These are phyloP conservation scores for Claviceps lovelessii DNA, from an alignment of 2,329 filamentous ascomycete genomes.

Conservation along the genomic window DNA sequence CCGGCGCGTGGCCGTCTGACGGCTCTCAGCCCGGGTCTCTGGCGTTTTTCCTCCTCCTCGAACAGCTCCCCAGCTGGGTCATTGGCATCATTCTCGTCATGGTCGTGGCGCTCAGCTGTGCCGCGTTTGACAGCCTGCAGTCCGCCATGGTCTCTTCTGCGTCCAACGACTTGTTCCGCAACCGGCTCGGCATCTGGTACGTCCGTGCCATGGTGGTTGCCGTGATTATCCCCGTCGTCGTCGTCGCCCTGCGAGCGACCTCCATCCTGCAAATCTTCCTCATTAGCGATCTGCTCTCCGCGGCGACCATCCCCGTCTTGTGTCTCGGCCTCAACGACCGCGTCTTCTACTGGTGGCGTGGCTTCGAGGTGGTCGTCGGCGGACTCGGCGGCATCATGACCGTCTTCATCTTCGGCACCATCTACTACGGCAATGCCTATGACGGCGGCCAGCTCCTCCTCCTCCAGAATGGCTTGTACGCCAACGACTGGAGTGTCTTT, in stretches of 20 bases:
- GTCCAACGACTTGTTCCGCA: slow-evolving; percentile 74
- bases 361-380: slow-evolving; percentile 66
- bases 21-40: slow-evolving; percentile 45
- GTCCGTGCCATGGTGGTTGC: slow-evolving; percentile 56
- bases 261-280: slow-evolving; percentile 70
- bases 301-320: slow-evolving; percentile 60
- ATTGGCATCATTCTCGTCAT: slow-evolving; percentile 70
- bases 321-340: slow-evolving; percentile 54
- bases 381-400: slow-evolving; percentile 64
- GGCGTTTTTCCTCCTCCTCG: slow-evolving; percentile 62
- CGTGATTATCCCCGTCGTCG: slow-evolving; percentile 59
- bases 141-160: slow-evolving; percentile 74
- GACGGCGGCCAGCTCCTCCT: slow-evolving; percentile 54
- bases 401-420: slow-evolving; percentile 66
- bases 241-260: slow-evolving; percentile 59
- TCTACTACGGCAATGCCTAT: slow-evolving; percentile 58
- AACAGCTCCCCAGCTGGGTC: slow-evolving; percentile 63
- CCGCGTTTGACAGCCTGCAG: slow-evolving; percentile 69
- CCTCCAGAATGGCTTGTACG: slow-evolving; percentile 59
- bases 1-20: slow-evolving; percentile 53
- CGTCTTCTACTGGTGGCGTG: slow-evolving; percentile 67
- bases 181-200: slow-evolving; percentile 61
- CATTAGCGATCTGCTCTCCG: slow-evolving; percentile 66
- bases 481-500: slow-evolving; percentile 66
- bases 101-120: slow-evolving; percentile 61